These are phyloP conservation scores for Aegle marmelos DNA, from an alignment of 345 rosid genomes.

Conservation along the genomic window DNA sequence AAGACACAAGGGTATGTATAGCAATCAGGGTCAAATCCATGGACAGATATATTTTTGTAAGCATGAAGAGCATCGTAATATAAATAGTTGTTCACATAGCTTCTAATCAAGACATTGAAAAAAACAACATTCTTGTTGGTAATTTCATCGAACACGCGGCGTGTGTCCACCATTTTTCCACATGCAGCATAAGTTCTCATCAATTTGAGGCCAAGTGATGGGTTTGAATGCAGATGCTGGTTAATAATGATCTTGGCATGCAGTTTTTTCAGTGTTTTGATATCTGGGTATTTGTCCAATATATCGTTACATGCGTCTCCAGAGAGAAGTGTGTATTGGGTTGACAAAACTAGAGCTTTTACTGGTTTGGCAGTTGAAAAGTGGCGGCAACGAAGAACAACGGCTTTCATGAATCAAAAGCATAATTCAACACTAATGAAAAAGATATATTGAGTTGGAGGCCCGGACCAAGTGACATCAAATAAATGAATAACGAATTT, in stretches of 20 bases:
- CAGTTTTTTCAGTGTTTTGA: conserved; percentile 40
- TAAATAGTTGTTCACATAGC: conserved; percentile 51
- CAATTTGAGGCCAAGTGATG: conserved; percentile 56
- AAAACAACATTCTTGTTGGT: conserved; percentile 60
- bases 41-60: conserved; percentile 37
- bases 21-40: conserved; percentile 49
- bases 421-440: no score
- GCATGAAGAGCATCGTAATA: conserved; percentile 46
- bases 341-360: conserved; percentile 18
- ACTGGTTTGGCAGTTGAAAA: conserved; percentile 18
- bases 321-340: conserved; percentile 16
- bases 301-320: conserved; percentile 35
- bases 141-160: conserved; percentile 68
- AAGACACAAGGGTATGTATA: conserved; percentile 70
- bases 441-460: not conserved
- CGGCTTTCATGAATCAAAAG: conserved; percentile 37
- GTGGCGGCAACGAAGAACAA: conserved; percentile 29
- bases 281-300: conserved; percentile 54
- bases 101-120: conserved; percentile 73
- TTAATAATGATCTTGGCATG: conserved; percentile 40
- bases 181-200: conserved; percentile 53
- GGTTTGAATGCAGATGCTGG: conserved; percentile 25
- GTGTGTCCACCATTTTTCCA: conserved; percentile 43
- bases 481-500: not conserved
- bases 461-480: not conserved